These are phyloP conservation scores for cucumber (Cucumis sativus) DNA, from an alignment of 306 rosid genomes.

Conservation along the genomic window DNA sequence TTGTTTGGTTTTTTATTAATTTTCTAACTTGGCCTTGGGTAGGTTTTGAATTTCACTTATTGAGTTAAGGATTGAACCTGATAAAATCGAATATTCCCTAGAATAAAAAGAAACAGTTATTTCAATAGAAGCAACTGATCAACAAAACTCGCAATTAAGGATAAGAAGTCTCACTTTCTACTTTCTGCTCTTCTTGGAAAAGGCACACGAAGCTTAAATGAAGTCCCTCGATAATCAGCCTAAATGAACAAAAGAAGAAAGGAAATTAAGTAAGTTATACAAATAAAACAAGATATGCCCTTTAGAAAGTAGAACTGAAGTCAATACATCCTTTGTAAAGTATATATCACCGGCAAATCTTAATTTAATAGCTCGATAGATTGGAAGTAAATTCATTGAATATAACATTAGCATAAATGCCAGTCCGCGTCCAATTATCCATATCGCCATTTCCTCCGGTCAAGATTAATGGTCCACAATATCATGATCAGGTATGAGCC, in stretches of 20 bases:
- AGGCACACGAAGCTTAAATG: slow-evolving; percentile 84
- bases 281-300: background rate
- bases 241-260: slow-evolving; percentile 15
- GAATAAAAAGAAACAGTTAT: background rate
- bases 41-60: background rate
- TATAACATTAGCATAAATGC: background rate
- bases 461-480: background rate
- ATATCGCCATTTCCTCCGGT: background rate
- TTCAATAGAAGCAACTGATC: background rate
- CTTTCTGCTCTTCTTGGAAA: slow-evolving; percentile 79
- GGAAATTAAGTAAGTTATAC: background rate
- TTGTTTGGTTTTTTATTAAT: background rate
- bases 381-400: background rate
- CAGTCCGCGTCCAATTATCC: background rate
- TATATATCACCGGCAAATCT: background rate
- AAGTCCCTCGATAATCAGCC: slow-evolving; percentile 62
- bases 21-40: background rate
- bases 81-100: background rate
- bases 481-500: background rate
- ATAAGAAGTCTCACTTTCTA: slow-evolving; percentile 61
- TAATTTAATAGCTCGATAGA: background rate
- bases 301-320: background rate
- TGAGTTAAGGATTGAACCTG: background rate
- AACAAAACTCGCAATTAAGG: background rate
- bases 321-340: background rate